A percentile compares a stretch with the other conserved stretches of the same genome.
Conservation (phyloP, 371 early-diverging fungal species). For the Rhizopus stolonifer region DNA sequence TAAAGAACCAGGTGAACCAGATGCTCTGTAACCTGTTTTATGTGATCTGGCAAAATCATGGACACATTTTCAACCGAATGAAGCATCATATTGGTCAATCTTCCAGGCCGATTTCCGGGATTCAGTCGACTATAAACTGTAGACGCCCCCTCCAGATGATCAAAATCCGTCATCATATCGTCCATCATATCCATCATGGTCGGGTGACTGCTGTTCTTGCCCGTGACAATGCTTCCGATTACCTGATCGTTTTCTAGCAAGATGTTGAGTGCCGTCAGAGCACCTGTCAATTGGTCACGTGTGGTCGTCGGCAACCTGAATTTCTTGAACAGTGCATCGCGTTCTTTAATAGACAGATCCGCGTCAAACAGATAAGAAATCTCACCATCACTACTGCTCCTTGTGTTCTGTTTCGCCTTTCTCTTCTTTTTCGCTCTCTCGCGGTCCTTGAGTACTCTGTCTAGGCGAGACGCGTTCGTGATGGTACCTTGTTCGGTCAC, state of each 20-base stretch:
- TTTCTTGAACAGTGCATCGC: conserved; percentile 17
- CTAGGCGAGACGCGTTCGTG: conserved; percentile 26
- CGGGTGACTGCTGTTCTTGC: background rate
- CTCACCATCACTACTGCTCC: conserved; percentile 8
- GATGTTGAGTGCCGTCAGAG: conserved; percentile 38
- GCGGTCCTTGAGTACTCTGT: conserved; percentile 12
- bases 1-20: conserved; percentile 28
- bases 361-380: conserved; percentile 13
- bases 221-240: conserved; percentile 21
- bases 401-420: conserved; percentile 1
- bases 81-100: background rate
- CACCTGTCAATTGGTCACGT: conserved; percentile 29
- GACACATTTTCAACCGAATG: background rate
- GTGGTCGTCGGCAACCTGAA: conserved; percentile 25
- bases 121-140: background rate
- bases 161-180: conserved; percentile 10
- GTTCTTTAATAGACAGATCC: conserved; percentile 8
- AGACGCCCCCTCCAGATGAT: background rate
- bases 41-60: conserved; percentile 17
- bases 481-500: conserved; percentile 27
- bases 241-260: conserved; percentile 41
- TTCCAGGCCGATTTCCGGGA: background rate
- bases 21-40: conserved; percentile 23
- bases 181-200: conserved; percentile 5
- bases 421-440: conserved; percentile 5